These are phyloP conservation scores for Pouteria glomerata DNA, from an alignment of 148 eudicot genomes.

Conservation along the genomic window DNA sequence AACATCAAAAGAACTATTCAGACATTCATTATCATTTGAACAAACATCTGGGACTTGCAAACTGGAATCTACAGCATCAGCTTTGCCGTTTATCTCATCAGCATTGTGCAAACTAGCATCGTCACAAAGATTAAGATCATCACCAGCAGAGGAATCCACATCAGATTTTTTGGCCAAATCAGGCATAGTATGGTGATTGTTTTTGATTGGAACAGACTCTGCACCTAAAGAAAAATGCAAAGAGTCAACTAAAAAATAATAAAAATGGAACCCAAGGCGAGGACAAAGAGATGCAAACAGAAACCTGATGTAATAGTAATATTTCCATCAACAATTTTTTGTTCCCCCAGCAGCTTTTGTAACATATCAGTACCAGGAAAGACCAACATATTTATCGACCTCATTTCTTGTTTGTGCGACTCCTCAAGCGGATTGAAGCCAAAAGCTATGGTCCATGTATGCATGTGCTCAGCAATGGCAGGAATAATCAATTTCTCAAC, in stretches of 20 bases:
- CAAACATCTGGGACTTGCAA: slow-evolving; percentile 22
- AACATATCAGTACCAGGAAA: slow-evolving; percentile 96
- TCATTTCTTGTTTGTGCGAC: slow-evolving; percentile 61
- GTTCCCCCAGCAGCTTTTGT: slow-evolving; percentile 52
- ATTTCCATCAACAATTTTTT: slow-evolving; percentile 30
- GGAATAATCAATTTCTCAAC: slow-evolving; percentile 84
- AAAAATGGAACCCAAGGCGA: not conserved
- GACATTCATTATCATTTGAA: slow-evolving; percentile 13
- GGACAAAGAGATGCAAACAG: not conserved
- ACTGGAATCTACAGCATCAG: slow-evolving; percentile 20
- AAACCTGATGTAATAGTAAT: slow-evolving; percentile 25
- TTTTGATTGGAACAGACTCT: slow-evolving; percentile 18
- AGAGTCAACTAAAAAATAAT: slow-evolving; percentile 6
- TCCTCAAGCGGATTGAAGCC: slow-evolving; percentile 64
- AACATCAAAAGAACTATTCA: slow-evolving; percentile 17
- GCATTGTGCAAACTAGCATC: slow-evolving; percentile 16
- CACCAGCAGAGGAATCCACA: slow-evolving; percentile 28
- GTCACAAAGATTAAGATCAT: slow-evolving; percentile 19
- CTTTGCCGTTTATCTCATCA: slow-evolving; percentile 21
- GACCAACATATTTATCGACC: slow-evolving; percentile 76
- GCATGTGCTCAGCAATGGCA: slow-evolving; percentile 88
- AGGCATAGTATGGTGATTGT: slow-evolving; percentile 17
- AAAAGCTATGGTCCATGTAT: slow-evolving; percentile 82
- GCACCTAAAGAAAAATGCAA: slow-evolving; percentile 22
- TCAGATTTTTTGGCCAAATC: slow-evolving; percentile 29